Conservation (phyloP, 306 rosid genomes). For the Vicia sativa region DNA sequence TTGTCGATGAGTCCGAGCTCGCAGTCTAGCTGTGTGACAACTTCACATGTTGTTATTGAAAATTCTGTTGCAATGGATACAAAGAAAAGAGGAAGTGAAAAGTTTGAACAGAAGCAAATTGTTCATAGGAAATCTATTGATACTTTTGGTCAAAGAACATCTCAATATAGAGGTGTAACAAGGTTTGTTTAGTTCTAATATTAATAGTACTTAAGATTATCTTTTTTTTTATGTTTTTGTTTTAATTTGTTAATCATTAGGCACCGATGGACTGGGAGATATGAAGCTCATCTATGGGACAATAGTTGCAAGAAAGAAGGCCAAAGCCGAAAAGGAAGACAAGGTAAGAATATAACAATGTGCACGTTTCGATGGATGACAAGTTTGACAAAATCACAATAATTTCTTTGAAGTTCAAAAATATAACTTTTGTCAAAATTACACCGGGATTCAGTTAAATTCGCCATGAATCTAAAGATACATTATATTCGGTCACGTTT, state of each 20-base stretch:
- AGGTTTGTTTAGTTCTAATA: conserved; percentile 49
- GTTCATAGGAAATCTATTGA: conserved; percentile 88
- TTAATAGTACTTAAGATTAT: background rate
- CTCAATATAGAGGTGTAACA: conserved; percentile 92
- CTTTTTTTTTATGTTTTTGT: background rate
- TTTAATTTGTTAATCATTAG: conserved; percentile 38
- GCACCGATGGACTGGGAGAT: conserved; percentile 96
- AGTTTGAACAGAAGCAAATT: conserved; percentile 66
- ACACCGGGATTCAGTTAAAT: background rate
- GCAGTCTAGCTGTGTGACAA: conserved; percentile 80
- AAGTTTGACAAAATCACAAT: background rate
- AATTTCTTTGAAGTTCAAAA: background rate
- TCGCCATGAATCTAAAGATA: background rate
- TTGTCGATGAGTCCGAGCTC: conserved; percentile 88
- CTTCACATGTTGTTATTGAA: conserved; percentile 50
- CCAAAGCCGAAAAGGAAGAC: conserved; percentile 95
- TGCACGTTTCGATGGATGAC: background rate
- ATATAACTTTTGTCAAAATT: background rate
- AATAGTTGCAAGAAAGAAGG: conserved; percentile 95
- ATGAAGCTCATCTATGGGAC: conserved; percentile 98
- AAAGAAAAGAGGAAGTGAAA: conserved; percentile 74
- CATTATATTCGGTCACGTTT: conserved; percentile 5
- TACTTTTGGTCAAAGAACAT: conserved; percentile 92
- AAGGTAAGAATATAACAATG: conserved; percentile 58
- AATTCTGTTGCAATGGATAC: conserved; percentile 62